A percentile compares a stretch with the other conserved stretches of the same genome.
phyloP scores from a whole-genome alignment of 2,329 filamentous ascomycete genomes.

The Epichloe festucae region DNA sequence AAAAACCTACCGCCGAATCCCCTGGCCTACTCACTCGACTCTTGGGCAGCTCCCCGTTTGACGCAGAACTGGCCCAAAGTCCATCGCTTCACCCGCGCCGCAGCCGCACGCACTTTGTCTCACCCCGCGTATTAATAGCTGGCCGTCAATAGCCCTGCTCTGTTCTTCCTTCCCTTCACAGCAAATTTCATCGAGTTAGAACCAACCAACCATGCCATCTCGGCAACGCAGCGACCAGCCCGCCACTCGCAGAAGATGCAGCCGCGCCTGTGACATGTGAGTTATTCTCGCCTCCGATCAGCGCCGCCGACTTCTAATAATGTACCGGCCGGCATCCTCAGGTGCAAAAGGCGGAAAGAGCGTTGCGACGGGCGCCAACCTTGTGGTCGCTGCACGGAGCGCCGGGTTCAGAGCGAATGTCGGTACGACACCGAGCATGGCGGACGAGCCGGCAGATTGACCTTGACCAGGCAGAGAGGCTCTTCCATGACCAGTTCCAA shows the following conservation, averaged over 20 bases:
- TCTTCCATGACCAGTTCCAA: not conserved
- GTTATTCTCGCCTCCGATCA: not conserved
- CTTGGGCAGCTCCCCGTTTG: too few relatives aligned
- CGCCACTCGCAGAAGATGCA: conserved; percentile 2
- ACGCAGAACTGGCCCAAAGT: too few relatives aligned
- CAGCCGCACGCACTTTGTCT: too few relatives aligned
- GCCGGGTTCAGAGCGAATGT: conserved; percentile 4
- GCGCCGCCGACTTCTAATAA: not conserved
- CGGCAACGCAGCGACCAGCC: not conserved
- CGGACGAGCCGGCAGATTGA: not conserved
- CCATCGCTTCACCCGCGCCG: too few relatives aligned
- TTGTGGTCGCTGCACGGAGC: conserved; percentile 6
- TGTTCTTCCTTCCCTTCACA: too few relatives aligned
- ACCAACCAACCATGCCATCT: not conserved
- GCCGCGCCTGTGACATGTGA: conserved; percentile 3
- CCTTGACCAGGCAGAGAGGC: not conserved
- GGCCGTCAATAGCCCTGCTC: too few relatives aligned
- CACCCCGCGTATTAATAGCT: too few relatives aligned
- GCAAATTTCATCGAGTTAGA: too few relatives aligned
- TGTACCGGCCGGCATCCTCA: not conserved
- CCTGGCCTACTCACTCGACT: too few relatives aligned
- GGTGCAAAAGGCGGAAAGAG: conserved; percentile 8
- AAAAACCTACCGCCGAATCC: too few relatives aligned
- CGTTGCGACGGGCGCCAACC: conserved; percentile 8
- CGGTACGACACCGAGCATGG: conserved; percentile 5